Conservation (phyloP, 352 stramenopile genomes). For the Pythium coloratum region DNA sequence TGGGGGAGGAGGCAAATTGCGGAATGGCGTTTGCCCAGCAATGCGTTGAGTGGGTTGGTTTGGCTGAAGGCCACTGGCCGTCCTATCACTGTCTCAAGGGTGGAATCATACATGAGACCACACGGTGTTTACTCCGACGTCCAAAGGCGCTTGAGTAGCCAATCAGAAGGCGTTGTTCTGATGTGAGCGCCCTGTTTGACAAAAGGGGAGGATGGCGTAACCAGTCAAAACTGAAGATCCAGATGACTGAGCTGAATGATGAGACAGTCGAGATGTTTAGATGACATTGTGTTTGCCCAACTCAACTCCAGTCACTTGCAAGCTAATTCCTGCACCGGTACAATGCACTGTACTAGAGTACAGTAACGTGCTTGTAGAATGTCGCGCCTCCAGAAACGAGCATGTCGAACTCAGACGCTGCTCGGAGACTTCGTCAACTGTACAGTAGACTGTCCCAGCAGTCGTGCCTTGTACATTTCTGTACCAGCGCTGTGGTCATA, state of each 20-base stretch:
- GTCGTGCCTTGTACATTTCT: too few species aligned
- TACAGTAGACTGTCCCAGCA: too few species aligned
- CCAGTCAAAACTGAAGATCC: neutral
- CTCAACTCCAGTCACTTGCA: neutral
- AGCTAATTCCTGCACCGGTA: too few species aligned
- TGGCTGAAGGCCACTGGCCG: too few species aligned
- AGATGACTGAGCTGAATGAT: neutral
- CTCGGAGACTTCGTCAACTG: too few species aligned
- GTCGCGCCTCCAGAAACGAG: neutral
- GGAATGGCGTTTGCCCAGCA: neutral
- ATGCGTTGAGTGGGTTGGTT: neutral
- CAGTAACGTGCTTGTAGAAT: neutral
- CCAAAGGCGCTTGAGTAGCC: too few species aligned
- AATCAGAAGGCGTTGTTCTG: neutral
- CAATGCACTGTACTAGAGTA: too few species aligned
- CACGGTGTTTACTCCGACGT: neutral
- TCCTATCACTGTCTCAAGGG: neutral
- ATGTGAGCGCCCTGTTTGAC: neutral
- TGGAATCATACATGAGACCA: neutral
- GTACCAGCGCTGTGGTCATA: too few species aligned
- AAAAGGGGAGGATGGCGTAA: neutral
- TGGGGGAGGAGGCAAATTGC: neutral
- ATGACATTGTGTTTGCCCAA: too few species aligned
- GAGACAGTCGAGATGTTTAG: neutral
- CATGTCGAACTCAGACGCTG: too few species aligned